Percentiles rank a stretch among this genome's conserved stretches.
Evolutionary conservation across 257 asterid genomes (phyloP).

Genomic region (Solanum piurae): DNA sequence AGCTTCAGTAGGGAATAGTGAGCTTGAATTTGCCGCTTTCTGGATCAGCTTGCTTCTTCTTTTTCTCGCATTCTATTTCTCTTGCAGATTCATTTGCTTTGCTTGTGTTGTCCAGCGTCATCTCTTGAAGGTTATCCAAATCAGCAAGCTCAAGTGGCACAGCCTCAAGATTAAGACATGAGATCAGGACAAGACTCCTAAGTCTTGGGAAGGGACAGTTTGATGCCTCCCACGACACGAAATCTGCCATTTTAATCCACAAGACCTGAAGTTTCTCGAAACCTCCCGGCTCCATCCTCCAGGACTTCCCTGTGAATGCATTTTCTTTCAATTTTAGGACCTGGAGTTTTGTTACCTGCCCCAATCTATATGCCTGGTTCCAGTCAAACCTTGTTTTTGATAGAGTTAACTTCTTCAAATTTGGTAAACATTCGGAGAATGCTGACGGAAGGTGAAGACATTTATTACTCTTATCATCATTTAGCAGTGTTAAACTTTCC

Average conservation of each 20-base stretch:
- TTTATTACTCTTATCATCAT: slow-evolving; percentile 23
- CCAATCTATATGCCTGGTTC: slow-evolving; percentile 31
- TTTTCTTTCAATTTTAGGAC: slow-evolving; percentile 24
- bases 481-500: slow-evolving; percentile 33
- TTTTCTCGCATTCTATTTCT: not conserved
- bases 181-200: not conserved
- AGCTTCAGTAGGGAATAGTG: not conserved
- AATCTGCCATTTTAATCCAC: not conserved
- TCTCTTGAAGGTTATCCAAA: not conserved
- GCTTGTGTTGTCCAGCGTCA: not conserved
- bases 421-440: slow-evolving; percentile 25
- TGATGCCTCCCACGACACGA: not conserved
- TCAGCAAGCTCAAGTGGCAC: not conserved
- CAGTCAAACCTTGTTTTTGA: slow-evolving; percentile 36
- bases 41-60: not conserved
- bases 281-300: not conserved
- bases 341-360: slow-evolving; percentile 31
- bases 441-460: slow-evolving; percentile 15
- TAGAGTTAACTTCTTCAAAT: slow-evolving; percentile 37
- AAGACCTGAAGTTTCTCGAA: not conserved
- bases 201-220: not conserved
- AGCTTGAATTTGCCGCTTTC: not conserved
- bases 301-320: not conserved
- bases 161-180: not conserved
- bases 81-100: not conserved